Evolutionary conservation across 2,329 filamentous ascomycete genomes (phyloP).

Genomic region (Fusarium dimerum): DNA sequence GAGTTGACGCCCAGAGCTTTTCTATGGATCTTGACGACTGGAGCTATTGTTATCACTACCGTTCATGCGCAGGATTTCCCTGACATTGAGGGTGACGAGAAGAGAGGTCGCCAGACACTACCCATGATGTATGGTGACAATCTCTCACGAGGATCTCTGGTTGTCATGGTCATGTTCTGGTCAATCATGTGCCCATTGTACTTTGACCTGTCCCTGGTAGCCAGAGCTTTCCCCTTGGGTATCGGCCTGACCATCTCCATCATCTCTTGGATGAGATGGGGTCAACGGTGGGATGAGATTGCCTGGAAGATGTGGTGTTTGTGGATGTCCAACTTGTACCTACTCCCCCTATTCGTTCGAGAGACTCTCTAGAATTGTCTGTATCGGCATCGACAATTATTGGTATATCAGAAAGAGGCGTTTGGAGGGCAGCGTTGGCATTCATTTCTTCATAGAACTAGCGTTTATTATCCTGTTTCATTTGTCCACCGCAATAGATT

Average conservation of each 20-base stretch:
- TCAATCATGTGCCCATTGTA: conserved; percentile 12
- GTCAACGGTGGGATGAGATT: conserved; percentile 21
- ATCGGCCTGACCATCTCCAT: conserved; percentile 11
- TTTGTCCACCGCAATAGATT: too few relatives aligned
- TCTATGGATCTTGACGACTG: conserved; percentile 25
- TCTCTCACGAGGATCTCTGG: conserved; percentile 14
- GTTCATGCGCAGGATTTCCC: conserved; percentile 31
- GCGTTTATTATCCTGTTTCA: too few relatives aligned
- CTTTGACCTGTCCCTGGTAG: conserved; percentile 8
- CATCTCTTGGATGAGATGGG: conserved; percentile 12
- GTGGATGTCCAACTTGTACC: conserved; percentile 24
- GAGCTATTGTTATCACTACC: conserved; percentile 26
- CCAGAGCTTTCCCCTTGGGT: conserved; percentile 3
- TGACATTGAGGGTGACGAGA: conserved; percentile 30
- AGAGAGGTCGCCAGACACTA: conserved; percentile 26
- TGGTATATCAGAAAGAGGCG: too few relatives aligned
- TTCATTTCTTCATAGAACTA: too few relatives aligned
- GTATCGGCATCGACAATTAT: too few relatives aligned
- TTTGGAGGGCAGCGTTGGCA: too few relatives aligned
- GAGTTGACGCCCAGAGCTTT: conserved; percentile 11
- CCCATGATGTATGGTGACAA: conserved; percentile 29
- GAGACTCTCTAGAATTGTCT: neutral
- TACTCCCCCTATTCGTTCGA: conserved; percentile 12
- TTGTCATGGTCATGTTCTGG: conserved; percentile 18
- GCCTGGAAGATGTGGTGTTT: conserved; percentile 29